Percentiles rank a stretch among this genome's conserved stretches.
Conservation (phyloP, 106 monocot genomes). For the Phalaenopsis aphrodite region DNA sequence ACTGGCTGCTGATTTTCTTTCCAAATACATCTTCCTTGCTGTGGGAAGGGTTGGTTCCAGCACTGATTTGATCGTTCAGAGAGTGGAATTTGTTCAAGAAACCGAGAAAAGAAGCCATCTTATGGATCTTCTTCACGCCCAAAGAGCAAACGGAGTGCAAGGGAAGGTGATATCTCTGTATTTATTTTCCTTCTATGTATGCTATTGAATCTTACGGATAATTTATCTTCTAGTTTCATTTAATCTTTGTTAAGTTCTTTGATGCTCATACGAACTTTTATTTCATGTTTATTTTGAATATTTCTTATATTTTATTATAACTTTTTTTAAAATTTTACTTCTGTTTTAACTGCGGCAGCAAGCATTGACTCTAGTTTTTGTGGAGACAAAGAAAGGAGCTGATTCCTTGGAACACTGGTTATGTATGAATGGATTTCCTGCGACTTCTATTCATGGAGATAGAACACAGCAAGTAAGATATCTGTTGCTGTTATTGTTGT, state of each 20-base stretch:
- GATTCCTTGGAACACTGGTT: conserved; percentile 59
- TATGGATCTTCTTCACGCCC: conserved; percentile 63
- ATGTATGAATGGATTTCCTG: conserved; percentile 53
- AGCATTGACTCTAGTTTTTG: conserved; percentile 53
- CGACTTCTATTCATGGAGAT: conserved; percentile 61
- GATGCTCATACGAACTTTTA: background rate
- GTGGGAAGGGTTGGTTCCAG: conserved; percentile 68
- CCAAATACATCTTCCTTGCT: conserved; percentile 44
- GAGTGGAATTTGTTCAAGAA: conserved; percentile 57
- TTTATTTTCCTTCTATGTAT: too few species aligned
- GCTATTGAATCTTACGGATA: too few species aligned
- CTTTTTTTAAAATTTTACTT: background rate
- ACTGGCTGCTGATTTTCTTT: conserved; percentile 54
- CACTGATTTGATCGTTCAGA: conserved; percentile 56
- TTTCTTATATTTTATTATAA: background rate
- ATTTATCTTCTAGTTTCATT: too few species aligned
- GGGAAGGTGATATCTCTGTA: conserved; percentile 35
- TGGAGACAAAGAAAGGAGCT: conserved; percentile 60
- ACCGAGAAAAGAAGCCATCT: conserved; percentile 52
- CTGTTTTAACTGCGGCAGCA: conserved; percentile 25
- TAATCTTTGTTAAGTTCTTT: background rate
- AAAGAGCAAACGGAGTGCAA: conserved; percentile 38
- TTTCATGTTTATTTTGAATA: too few species aligned
- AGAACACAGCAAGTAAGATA: conserved; percentile 45
- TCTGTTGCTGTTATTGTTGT: background rate